A percentile compares a stretch with the other conserved stretches of the same genome.
These are phyloP conservation scores for Paramecium caudatum DNA, from an alignment of 73 alveolate species.

Conservation along the genomic window DNA sequence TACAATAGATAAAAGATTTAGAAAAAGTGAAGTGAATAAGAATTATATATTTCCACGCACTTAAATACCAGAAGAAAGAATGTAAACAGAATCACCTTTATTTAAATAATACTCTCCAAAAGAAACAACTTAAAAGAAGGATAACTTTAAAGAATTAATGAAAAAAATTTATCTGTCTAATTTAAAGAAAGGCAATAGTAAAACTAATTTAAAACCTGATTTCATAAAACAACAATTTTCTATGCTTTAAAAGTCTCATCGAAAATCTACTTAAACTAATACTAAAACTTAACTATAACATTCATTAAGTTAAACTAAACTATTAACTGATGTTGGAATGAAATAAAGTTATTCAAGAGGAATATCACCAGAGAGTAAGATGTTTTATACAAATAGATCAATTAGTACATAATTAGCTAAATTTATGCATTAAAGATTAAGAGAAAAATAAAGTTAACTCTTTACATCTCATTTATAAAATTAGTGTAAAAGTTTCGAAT, in stretches of 20 bases:
- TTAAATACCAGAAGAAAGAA: background rate
- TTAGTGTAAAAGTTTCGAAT: constrained; percentile 47
- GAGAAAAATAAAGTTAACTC: background rate
- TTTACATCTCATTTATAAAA: background rate
- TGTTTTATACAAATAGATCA: background rate
- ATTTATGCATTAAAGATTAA: background rate
- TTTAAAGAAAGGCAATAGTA: background rate
- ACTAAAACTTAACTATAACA: background rate
- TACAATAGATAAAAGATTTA: constrained; percentile 39
- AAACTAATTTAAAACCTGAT: background rate
- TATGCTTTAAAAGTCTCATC: background rate
- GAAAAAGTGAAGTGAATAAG: constrained; percentile 3
- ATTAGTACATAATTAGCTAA: constrained; percentile 21
- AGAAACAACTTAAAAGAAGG: constrained; percentile 7
- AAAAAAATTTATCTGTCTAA: constrained; percentile 54
- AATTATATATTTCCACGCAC: constrained; percentile 47
- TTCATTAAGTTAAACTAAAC: constrained; percentile 49
- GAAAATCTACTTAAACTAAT: constrained; percentile 12
- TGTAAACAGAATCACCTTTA: background rate
- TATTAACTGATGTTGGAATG: background rate
- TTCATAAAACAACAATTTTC: constrained; percentile 33
- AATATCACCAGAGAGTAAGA: constrained; percentile 49
- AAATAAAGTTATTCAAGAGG: constrained; percentile 51
- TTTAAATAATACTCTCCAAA: constrained; percentile 17
- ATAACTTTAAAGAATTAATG: constrained; percentile 48